phyloP scores from a whole-genome alignment of 2,329 filamentous ascomycete genomes.

The Fusarium sp. region DNA sequence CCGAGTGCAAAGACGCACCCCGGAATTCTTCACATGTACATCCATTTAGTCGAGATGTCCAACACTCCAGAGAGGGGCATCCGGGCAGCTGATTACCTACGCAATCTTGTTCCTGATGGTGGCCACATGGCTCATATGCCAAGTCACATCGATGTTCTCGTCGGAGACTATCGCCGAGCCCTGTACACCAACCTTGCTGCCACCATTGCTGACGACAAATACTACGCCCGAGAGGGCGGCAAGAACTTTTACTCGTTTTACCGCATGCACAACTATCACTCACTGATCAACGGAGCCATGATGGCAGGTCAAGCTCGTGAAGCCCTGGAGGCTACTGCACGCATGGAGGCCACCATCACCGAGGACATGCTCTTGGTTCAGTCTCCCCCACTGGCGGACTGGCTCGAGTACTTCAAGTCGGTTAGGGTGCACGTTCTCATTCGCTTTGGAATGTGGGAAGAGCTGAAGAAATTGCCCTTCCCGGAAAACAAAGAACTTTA shows the following conservation, averaged over 20 bases:
- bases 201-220: conserved; percentile 75
- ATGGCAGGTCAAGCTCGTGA: conserved; percentile 74
- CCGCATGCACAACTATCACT: conserved; percentile 79
- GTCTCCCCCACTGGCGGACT: conserved; percentile 81
- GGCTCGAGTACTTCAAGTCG: conserved; percentile 77
- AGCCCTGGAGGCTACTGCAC: conserved; percentile 68
- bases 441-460: conserved; percentile 78
- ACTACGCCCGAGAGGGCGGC: conserved; percentile 67
- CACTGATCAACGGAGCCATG: conserved; percentile 81
- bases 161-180: conserved; percentile 77
- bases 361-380: conserved; percentile 71
- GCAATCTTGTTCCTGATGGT: conserved; percentile 73
- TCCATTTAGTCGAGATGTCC: conserved; percentile 84
- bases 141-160: conserved; percentile 75
- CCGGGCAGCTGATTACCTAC: conserved; percentile 69
- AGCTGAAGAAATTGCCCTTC: conserved; percentile 67
- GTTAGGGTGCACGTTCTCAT: conserved; percentile 78
- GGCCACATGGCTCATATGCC: conserved; percentile 84
- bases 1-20: conserved; percentile 68
- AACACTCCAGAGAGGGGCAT: conserved; percentile 71
- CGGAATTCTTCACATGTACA: conserved; percentile 79
- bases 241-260: conserved; percentile 83
- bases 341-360: conserved; percentile 71
- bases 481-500: conserved; percentile 72
- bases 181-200: conserved; percentile 75